These are phyloP conservation scores for Thraustochytrium sp. DNA, from an alignment of 352 stramenopile genomes.

Conservation along the genomic window DNA sequence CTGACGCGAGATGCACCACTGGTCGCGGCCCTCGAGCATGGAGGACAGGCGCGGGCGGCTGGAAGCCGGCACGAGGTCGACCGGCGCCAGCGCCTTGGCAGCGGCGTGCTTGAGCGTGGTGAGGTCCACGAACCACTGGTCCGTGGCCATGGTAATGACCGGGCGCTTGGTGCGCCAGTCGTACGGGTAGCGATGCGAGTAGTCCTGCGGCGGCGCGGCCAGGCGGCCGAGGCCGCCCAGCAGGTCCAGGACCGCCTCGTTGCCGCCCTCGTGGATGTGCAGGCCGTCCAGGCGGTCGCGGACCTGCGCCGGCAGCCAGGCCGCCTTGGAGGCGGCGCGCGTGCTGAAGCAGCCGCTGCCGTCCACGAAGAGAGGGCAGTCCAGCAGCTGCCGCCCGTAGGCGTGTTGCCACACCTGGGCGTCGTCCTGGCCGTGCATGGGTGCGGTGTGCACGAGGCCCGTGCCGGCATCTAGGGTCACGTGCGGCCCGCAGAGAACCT, in stretches of 20 bases:
- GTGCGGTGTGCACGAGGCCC: conserved; percentile 96
- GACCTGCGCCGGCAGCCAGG: conserved; percentile 42
- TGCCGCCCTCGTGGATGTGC: conserved; percentile 67
- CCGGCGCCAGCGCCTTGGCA: conserved; percentile 47
- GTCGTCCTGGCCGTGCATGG: conserved; percentile 95
- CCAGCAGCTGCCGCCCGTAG: not conserved
- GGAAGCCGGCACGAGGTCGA: conserved; percentile 83
- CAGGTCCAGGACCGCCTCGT: conserved; percentile 77
- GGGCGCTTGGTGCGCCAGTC: conserved; percentile 98
- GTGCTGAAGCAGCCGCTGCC: not conserved
- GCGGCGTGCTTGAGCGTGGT: conserved; percentile 28
- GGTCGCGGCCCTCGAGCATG: conserved; percentile 75
- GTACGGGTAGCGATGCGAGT: conserved; percentile 95
- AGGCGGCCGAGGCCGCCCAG: conserved; percentile 70
- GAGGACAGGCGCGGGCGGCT: conserved; percentile 71
- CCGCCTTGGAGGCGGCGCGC: not conserved
- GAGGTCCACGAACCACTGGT: conserved; percentile 94
- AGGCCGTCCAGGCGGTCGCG: not conserved
- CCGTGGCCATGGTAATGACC: conserved; percentile 93
- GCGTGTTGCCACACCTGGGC: conserved; percentile 58
- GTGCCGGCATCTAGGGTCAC: conserved; percentile 95
- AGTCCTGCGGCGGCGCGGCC: conserved; percentile 68
- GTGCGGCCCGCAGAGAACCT: conserved; percentile 88
- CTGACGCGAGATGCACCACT: conserved; percentile 98
- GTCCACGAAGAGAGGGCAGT: not conserved